phyloP scores from a whole-genome alignment of 176 grass and related monocot genomes.

The Tuctoria greenei region DNA sequence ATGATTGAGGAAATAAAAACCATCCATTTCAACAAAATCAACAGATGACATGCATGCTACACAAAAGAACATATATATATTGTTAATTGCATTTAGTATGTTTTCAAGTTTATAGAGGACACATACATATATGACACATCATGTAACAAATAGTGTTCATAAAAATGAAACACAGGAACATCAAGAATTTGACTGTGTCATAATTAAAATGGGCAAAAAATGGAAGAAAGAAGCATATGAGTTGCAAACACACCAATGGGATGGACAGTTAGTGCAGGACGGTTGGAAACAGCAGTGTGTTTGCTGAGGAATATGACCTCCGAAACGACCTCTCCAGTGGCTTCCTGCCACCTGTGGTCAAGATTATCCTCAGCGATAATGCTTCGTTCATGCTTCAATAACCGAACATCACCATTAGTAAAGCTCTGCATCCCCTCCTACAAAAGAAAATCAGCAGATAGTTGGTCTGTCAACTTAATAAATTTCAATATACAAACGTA shows the following conservation, averaged over 20 bases:
- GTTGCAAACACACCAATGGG: conserved; percentile 59
- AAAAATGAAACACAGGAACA: background rate
- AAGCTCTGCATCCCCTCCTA: conserved; percentile 73
- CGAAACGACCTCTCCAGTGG: conserved; percentile 58
- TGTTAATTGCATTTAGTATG: background rate
- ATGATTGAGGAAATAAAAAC: conserved; percentile 6
- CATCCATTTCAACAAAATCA: conserved; percentile 11
- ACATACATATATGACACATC: background rate
- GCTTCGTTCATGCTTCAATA: conserved; percentile 63
- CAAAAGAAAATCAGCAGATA: conserved; percentile 16
- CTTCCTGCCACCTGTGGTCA: conserved; percentile 56
- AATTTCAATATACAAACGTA: background rate
- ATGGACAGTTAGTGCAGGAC: conserved; percentile 85
- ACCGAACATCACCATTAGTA: conserved; percentile 53
- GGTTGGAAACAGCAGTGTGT: conserved; percentile 73
- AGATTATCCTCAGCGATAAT: conserved; percentile 72
- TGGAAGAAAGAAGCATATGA: background rate
- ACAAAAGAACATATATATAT: background rate
- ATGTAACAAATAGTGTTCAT: background rate
- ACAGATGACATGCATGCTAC: background rate
- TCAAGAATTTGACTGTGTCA: background rate
- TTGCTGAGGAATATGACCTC: conserved; percentile 83
- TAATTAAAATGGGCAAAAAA: background rate
- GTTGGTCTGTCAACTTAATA: background rate
- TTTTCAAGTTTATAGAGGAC: background rate